A percentile compares a stretch with the other conserved stretches of the same genome.
phyloP scores from a whole-genome alignment of 805 yeast genomes.

The Starmerella apicola region DNA sequence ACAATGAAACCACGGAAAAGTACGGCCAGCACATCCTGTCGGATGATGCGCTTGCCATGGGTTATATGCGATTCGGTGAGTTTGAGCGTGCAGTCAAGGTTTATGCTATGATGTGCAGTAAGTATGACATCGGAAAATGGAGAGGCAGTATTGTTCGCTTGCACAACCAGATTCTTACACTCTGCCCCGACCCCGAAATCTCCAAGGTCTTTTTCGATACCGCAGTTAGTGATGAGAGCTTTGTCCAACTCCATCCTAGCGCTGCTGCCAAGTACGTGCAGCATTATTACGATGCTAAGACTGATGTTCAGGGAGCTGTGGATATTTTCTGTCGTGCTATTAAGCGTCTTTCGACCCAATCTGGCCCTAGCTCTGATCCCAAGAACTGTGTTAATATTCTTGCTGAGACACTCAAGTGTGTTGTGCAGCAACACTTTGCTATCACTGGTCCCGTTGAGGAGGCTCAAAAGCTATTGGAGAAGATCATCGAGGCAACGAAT shows the following conservation, averaged over 20 bases:
- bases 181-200: conserved; percentile 14
- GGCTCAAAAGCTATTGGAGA: conserved; percentile 4
- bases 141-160: conserved; percentile 14
- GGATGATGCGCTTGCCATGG: conserved; percentile 20
- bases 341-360: conserved; percentile 3
- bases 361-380: not conserved
- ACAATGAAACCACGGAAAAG: conserved; percentile 14
- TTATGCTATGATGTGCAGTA: conserved; percentile 16
- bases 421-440: conserved; percentile 12
- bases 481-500: conserved; percentile 5
- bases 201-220: conserved; percentile 18
- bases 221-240: conserved; percentile 11
- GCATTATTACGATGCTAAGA: conserved; percentile 7
- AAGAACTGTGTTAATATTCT: conserved; percentile 14
- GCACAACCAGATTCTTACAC: conserved; percentile 21
- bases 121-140: conserved; percentile 13
- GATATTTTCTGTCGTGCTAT: conserved; percentile 11
- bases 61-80: conserved; percentile 16
- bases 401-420: conserved; percentile 11
- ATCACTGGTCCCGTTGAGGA: conserved; percentile 13
- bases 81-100: conserved; percentile 17
- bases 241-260: conserved; percentile 20
- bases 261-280: conserved; percentile 19
- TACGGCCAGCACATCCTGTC: conserved; percentile 18
- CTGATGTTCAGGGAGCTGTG: conserved; percentile 10